phyloP scores from a whole-genome alignment of 2,329 filamentous ascomycete species.

The Ophiostoma quercus region DNA sequence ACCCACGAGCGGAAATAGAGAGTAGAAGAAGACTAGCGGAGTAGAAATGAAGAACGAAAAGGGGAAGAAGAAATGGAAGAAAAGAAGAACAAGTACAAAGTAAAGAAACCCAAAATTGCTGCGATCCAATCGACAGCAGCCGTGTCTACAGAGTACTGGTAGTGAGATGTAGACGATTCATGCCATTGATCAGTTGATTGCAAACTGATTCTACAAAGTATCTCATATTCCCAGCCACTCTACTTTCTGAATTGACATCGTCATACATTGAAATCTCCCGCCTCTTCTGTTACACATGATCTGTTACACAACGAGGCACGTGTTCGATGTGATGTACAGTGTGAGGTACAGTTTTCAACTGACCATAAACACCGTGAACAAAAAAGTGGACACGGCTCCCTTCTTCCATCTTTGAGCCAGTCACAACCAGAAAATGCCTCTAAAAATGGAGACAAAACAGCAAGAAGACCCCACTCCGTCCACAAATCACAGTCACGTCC shows the following conservation, averaged over 20 bases:
- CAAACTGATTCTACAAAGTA: no score
- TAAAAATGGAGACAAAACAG: not conserved
- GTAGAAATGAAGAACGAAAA: not conserved
- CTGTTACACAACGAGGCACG: not conserved
- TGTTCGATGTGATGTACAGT: not conserved
- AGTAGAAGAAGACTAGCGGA: not conserved
- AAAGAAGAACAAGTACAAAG: not conserved
- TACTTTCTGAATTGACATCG: not conserved
- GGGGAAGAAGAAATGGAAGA: not conserved
- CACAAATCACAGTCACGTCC: slow-evolving; percentile 8
- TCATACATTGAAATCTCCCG: no score
- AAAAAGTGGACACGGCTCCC: not conserved
- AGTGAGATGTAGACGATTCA: not conserved
- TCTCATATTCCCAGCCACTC: no score
- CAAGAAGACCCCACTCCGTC: not conserved
- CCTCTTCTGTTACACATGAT: not conserved
- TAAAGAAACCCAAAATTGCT: not conserved
- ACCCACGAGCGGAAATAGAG: not conserved
- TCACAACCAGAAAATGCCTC: slow-evolving; percentile 15
- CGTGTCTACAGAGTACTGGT: not conserved
- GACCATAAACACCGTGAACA: not conserved
- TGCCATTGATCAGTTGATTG: not conserved
- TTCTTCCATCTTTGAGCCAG: not conserved
- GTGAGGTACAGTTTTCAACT: not conserved
- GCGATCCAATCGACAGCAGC: slow-evolving; percentile 7